Evolutionary conservation across 129 eudicot genomes (phyloP), one percentile per base, ranked within the genome.

Genomic region (Pulicaria dysenterica): DNA sequence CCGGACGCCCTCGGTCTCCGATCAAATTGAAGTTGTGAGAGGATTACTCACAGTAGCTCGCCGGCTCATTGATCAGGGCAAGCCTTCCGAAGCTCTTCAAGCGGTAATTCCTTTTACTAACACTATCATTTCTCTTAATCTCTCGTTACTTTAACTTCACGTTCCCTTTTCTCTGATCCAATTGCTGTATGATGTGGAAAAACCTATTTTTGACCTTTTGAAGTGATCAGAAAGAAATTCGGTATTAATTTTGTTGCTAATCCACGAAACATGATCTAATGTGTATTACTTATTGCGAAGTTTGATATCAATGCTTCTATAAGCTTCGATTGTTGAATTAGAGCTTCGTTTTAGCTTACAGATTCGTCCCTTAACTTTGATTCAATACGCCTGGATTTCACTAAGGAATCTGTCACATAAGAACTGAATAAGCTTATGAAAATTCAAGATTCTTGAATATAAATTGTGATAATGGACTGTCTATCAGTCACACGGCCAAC

Each of bases 21-120:
- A 57, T 14, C 75, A 54, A 41, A 31, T 70, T 69, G 84, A 86
- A 44, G 84, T 75, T 38, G 82, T 77, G 5, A 77, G 83, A 79
- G 81, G 74, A 39, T 76, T 89, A 65, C 84, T 89, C 19, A 54
- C 80, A 19, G 55, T 83, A 71, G 94, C 97, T 79, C 91, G 97
- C 48, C 94, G 81, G 39, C 83, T 83, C 70, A 61, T 91, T 68
- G 86, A 91, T 72, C 89, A 87, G 69, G 91, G 95, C 48, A 77
- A 87, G 45, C 97, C 95, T 81, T 81, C 91, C 6, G 86, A 87
- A 67, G 89, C 97, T 69, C 95, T 91, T 24, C 91, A 87, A 65
- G 95, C 97, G 84, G 97, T 91, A 87, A 69, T 14, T 14, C 63
- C 47, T 50, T 0, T 54, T 58, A 15, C 19, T 5, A 31, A 8